These are phyloP conservation scores for Cladorrhinum sp. DNA, from an alignment of 2,329 filamentous ascomycete species.

Conservation along the genomic window DNA sequence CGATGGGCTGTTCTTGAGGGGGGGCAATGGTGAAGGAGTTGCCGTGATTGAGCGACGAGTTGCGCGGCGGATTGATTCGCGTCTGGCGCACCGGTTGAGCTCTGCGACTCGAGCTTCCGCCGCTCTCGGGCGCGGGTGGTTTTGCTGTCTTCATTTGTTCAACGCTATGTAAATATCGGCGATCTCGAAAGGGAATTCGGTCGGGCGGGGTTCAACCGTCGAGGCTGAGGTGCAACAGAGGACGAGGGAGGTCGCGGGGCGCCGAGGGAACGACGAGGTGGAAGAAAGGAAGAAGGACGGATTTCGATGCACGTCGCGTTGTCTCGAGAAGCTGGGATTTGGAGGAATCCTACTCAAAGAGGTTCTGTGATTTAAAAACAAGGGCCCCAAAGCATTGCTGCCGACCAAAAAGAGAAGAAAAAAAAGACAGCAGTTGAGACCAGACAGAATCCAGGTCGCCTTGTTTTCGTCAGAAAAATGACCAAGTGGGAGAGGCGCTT, in stretches of 20 bases:
- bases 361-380: background rate
- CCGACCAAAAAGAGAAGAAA: background rate
- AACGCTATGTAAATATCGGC: background rate
- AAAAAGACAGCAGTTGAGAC: background rate
- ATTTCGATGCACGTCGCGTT: background rate
- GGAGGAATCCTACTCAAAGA: conserved; percentile 6
- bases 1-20: conserved; percentile 56
- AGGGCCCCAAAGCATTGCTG: conserved; percentile 11
- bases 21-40: conserved; percentile 45
- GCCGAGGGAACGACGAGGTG: background rate
- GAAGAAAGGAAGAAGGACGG: background rate
- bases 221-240: conserved; percentile 1
- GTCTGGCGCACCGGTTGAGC: conserved; percentile 64
- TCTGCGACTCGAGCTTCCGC: conserved; percentile 43
- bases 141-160: conserved; percentile 56
- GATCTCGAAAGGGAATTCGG: conserved; percentile 2
- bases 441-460: background rate
- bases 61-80: conserved; percentile 61
- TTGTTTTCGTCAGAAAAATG: conserved; percentile 18
- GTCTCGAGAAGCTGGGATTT: background rate
- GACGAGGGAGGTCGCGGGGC: conserved; percentile 20
- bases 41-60: conserved; percentile 46
- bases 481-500: conserved; percentile 8
- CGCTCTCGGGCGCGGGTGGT: conserved; percentile 39
- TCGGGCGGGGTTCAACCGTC: background rate